These are phyloP conservation scores for Eudorina sp. DNA, from an alignment of 139 green algal genomes.

Conservation along the genomic window DNA sequence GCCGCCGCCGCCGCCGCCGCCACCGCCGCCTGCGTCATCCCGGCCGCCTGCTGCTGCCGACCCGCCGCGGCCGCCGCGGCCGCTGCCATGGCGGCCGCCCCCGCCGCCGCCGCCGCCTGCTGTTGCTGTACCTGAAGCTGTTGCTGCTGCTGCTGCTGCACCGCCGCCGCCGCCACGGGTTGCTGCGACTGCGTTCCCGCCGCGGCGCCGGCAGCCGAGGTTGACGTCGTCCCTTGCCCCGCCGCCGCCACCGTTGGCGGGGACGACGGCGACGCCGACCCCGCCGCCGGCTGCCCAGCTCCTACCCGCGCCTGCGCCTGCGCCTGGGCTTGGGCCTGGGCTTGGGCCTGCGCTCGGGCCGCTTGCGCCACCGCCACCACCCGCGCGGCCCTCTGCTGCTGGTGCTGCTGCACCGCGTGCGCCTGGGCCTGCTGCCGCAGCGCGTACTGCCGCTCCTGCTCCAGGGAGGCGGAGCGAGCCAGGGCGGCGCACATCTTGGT, in stretches of 20 bases:
- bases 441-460: conserved; percentile 15
- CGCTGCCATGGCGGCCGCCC: conserved; percentile 1
- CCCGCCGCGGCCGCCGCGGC: background rate
- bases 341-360: background rate
- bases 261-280: too few relatives aligned
- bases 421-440: background rate
- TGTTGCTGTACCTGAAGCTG: background rate
- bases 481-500: conserved; percentile 27
- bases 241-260: too few relatives aligned
- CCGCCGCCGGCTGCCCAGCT: too few relatives aligned
- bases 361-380: background rate
- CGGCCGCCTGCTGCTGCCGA: background rate
- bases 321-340: background rate
- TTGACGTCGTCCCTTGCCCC: background rate
- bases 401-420: background rate
- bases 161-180: background rate
- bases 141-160: background rate
- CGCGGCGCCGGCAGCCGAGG: background rate
- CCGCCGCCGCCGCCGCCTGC: background rate
- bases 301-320: background rate
- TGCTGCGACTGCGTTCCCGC: background rate
- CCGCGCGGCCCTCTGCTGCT: background rate
- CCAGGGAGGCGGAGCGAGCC: background rate
- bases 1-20: background rate
- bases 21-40: background rate